Conservation (phyloP, 2,329 filamentous ascomycete genomes). For the Orbilia quercus region DNA sequence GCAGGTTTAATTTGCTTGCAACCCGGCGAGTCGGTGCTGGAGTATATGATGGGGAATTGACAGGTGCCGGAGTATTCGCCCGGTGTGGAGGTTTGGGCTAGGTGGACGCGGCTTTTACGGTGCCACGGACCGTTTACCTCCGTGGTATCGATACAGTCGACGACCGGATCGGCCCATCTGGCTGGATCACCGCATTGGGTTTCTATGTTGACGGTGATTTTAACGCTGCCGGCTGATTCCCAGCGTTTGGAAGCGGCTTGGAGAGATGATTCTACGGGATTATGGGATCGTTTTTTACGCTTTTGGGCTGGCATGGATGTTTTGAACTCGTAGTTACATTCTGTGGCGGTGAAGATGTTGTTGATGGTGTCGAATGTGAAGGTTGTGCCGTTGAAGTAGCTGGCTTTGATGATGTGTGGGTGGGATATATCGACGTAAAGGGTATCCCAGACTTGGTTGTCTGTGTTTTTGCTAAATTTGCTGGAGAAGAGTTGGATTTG, state of each 20-base stretch:
- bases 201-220: slow-evolving; percentile 13
- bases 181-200: slow-evolving; percentile 23
- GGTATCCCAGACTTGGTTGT: not conserved
- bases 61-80: slow-evolving; percentile 20
- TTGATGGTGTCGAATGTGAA: slow-evolving; percentile 20
- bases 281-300: not conserved
- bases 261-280: not conserved
- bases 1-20: slow-evolving; percentile 12
- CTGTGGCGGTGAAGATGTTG: slow-evolving; percentile 7
- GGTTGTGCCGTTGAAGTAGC: slow-evolving; percentile 14
- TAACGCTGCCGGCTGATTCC: slow-evolving; percentile 19
- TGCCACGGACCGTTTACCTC: slow-evolving; percentile 6
- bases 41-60: slow-evolving; percentile 4
- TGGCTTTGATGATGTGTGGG: slow-evolving; percentile 11
- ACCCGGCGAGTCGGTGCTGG: not conserved
- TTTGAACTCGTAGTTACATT: slow-evolving; percentile 11
- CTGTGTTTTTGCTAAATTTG: not conserved
- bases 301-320: not conserved
- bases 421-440: slow-evolving; percentile 16
- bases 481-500: slow-evolving; percentile 14
- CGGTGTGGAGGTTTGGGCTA: slow-evolving; percentile 8
- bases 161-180: not conserved
- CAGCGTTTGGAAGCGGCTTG: slow-evolving; percentile 4
- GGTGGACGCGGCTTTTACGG: not conserved
- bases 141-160: slow-evolving; percentile 19